These are phyloP conservation scores for Mycena sanguinolenta DNA, from an alignment of 768 basidiomycete genomes.

Conservation along the genomic window DNA sequence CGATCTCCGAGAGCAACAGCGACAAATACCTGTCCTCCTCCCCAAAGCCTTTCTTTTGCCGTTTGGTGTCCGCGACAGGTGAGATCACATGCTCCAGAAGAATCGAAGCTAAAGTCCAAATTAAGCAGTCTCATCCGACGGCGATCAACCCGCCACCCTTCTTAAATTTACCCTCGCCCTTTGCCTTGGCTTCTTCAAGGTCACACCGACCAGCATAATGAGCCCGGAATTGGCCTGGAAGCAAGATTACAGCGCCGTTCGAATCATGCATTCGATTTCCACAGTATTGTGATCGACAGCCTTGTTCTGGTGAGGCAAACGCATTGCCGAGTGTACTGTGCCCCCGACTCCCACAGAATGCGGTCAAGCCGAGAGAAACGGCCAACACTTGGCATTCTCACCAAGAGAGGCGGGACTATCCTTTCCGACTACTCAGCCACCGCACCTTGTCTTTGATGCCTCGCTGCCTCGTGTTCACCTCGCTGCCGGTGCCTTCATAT, in stretches of 20 bases:
- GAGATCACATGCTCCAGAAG: no score
- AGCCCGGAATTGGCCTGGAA: no score
- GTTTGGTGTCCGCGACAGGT: no score
- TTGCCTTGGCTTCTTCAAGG: no score
- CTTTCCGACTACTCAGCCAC: background rate
- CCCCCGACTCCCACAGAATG: background rate
- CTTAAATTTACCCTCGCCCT: no score
- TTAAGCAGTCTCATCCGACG: no score
- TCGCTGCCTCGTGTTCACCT: constrained; percentile 15
- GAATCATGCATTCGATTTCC: background rate
- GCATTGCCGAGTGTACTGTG: background rate
- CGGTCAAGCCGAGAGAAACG: background rate
- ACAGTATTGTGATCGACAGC: background rate
- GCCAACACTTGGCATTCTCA: background rate
- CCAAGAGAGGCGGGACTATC: background rate
- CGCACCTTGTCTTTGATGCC: background rate
- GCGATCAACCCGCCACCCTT: no score
- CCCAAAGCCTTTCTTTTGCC: no score
- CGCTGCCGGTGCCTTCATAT: constrained; percentile 2
- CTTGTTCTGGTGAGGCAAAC: constrained; percentile 5
- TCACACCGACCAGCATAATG: no score
- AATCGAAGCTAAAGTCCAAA: no score
- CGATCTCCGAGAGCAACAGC: no score
- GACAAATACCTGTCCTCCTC: no score
- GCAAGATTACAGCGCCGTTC: background rate